Evolutionary conservation across 2,329 filamentous ascomycete genomes (phyloP), one percentile per base, ranked within the genome.

Genomic region (Myriosclerotinia duriaeana): DNA sequence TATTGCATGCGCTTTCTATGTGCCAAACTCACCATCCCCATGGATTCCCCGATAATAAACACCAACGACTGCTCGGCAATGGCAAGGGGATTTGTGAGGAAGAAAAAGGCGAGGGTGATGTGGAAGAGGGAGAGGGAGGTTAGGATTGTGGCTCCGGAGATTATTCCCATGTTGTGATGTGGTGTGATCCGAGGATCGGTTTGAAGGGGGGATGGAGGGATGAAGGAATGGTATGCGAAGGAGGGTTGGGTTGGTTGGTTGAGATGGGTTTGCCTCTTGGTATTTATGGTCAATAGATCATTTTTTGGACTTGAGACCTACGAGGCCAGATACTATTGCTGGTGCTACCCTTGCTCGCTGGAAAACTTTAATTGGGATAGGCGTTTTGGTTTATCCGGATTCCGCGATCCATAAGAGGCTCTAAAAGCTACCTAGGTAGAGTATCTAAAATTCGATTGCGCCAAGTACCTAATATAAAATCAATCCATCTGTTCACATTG

Each of bases 51-150:
- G 36, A 97, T 80, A 40, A 97, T 84, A 72, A 87, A 91, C 58
- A 97, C 91, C 30, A 96, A 78, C 63, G 89, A 87, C 74, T 96
- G 92, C 75, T 94, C 89, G 59, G 90, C 87, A 73, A 97, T 83
- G 53, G 85, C 83, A 69, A 81, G 80, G 7, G 93, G 93, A 67
- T 84, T 88, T 53, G 86, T 89, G 73, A 96, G 83, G 80, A 97
- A 89, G 81, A 95, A 92, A 79, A 89, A 93, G 73, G 89, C 92
- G 59, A 95, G 82, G 7, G 91, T 91, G 71, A 97, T 79, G 79
- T 97, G 91, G 81, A 95, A 92, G 76, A 96, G 85, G 72, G 90
- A 90, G 72, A 97, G 81, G 63, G 87, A 89, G 72, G 91, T 89
- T 73, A 97, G 89, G 77, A 97, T 89, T 11, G 89, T 91, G 75